Conservation (phyloP, 768 basidiomycete genomes). For the Xerocomellus intermedius region DNA sequence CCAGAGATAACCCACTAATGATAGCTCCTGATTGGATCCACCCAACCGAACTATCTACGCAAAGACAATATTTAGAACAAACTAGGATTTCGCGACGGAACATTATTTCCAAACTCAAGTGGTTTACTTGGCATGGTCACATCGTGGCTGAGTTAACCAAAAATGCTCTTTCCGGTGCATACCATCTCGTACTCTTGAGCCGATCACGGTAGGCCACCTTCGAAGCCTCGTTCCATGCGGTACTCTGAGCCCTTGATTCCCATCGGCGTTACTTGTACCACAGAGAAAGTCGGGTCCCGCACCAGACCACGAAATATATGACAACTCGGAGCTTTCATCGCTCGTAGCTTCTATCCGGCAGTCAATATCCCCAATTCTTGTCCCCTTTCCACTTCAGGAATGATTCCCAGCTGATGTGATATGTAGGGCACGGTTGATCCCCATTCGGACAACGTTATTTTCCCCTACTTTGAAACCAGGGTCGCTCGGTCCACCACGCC, state of each 20-base stretch:
- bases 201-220: not conserved
- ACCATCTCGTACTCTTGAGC: not conserved
- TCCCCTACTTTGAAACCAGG: constrained; percentile 7
- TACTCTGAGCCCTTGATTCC: constrained; percentile 2
- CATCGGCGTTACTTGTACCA: not conserved
- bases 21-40: not conserved
- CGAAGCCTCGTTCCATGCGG: constrained; percentile 4
- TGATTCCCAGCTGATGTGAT: not conserved
- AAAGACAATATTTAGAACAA: not conserved
- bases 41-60: not conserved
- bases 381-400: not conserved
- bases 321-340: not conserved
- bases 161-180: not conserved
- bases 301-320: not conserved
- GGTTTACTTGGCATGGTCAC: not conserved
- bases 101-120: not conserved
- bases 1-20: too few species aligned
- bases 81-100: not conserved
- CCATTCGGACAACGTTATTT: constrained; percentile 2
- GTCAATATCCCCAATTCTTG: not conserved
- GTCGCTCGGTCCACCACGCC: not conserved
- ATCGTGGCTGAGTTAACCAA: not conserved
- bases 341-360: not conserved
- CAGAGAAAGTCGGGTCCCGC: not conserved
- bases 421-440: not conserved